Evolutionary conservation across 2,329 filamentous ascomycete genomes (phyloP).

Genomic region (Diaporthe vaccinii): DNA sequence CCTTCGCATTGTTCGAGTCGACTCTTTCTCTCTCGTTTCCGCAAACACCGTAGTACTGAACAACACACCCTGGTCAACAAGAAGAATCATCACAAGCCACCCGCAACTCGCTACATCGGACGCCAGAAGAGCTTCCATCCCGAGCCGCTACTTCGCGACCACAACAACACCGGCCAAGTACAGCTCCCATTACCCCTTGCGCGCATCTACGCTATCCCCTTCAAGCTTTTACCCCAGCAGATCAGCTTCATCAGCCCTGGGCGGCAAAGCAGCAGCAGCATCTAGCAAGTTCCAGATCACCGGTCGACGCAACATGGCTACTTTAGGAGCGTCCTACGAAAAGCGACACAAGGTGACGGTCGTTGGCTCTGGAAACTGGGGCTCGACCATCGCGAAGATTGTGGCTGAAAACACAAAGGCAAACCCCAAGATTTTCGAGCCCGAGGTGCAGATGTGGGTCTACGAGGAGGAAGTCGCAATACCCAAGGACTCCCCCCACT

Average conservation of each 20-base stretch:
- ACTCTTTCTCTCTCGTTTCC: slow-evolving; percentile 13
- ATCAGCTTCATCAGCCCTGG: neutral
- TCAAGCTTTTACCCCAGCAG: neutral
- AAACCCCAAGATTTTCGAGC: slow-evolving; percentile 85
- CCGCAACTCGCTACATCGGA: neutral
- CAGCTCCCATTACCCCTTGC: neutral
- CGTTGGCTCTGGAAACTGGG: slow-evolving; percentile 98
- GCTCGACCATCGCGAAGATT: slow-evolving; percentile 97
- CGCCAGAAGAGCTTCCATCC: neutral
- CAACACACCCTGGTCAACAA: neutral
- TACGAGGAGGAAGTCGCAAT: slow-evolving; percentile 91
- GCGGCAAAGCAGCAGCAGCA: neutral
- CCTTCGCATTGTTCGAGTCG: slow-evolving; percentile 20
- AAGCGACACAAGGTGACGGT: slow-evolving; percentile 94
- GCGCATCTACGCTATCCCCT: neutral
- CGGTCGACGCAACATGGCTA: slow-evolving; percentile 45
- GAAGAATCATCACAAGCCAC: neutral
- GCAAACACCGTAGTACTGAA: neutral
- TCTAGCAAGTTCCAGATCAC: neutral
- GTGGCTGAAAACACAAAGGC: slow-evolving; percentile 90
- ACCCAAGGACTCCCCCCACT: slow-evolving; percentile 78
- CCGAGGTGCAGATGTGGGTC: slow-evolving; percentile 98
- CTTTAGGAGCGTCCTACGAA: slow-evolving; percentile 61
- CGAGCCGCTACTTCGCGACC: neutral
- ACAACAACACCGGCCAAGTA: neutral